Evolutionary conservation across 495 filamentous ascomycete species (phyloP).

Genomic region (Thozetella sp.): DNA sequence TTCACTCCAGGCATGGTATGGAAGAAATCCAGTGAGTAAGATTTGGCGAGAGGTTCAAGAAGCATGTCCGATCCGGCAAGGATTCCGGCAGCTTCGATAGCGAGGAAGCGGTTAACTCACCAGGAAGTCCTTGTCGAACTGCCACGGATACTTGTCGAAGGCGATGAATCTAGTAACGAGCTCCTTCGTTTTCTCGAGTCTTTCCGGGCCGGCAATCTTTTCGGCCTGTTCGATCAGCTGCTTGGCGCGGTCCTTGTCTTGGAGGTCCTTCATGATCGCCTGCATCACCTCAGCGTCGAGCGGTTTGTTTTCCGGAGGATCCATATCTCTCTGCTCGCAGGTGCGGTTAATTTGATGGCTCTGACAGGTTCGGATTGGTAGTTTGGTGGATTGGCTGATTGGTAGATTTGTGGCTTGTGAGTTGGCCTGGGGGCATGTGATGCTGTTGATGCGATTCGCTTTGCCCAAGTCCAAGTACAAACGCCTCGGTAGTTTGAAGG

Average conservation of each 20-base stretch:
- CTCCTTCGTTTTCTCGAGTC: background rate
- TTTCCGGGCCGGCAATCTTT: background rate
- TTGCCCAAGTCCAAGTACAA: background rate
- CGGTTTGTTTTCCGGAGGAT: no score
- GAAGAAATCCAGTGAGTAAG: background rate
- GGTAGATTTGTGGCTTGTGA: background rate
- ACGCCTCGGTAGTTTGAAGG: background rate
- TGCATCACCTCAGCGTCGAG: no score
- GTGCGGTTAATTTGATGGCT: background rate
- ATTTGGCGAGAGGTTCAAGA: no score
- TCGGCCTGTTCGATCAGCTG: background rate
- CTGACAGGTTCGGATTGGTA: background rate
- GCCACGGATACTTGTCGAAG: background rate
- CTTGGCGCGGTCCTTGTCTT: no score
- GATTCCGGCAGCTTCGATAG: background rate
- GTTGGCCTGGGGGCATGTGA: background rate
- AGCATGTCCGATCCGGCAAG: no score
- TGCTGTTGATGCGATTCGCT: background rate
- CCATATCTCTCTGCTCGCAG: background rate
- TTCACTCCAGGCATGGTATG: background rate
- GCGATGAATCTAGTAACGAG: no score
- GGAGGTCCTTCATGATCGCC: no score
- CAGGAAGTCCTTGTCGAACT: slow-evolving; percentile 3
- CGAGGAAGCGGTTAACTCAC: background rate
- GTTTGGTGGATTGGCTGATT: background rate